Evolutionary conservation across 2,329 filamentous ascomycete species (phyloP).

Genomic region (Colletotrichum tropicicola): DNA sequence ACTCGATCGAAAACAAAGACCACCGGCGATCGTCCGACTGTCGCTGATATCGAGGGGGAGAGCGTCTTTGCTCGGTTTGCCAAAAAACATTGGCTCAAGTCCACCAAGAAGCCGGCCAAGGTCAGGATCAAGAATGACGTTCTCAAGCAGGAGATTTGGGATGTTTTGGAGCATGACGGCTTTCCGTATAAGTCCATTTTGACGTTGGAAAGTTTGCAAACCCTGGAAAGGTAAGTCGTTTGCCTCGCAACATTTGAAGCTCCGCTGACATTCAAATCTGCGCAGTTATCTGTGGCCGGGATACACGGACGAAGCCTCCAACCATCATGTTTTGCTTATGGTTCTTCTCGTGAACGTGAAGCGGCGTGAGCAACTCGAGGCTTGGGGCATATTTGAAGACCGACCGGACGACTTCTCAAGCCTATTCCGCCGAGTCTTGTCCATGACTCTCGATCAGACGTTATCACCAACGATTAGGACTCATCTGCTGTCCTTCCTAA

Average conservation of each 20-base stretch:
- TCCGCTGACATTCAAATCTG: constrained; percentile 35
- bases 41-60: constrained; percentile 76
- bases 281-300: constrained; percentile 91
- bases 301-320: constrained; percentile 87
- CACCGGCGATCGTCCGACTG: constrained; percentile 64
- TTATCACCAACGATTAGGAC: constrained; percentile 75
- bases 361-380: constrained; percentile 83
- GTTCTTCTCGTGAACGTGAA: constrained; percentile 89
- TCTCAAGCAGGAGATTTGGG: constrained; percentile 89
- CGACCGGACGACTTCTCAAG: constrained; percentile 84
- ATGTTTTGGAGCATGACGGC: constrained; percentile 81
- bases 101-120: constrained; percentile 64
- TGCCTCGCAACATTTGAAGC: background rate
- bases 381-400: constrained; percentile 88
- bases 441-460: constrained; percentile 80
- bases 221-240: constrained; percentile 76
- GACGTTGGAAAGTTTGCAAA: constrained; percentile 88
- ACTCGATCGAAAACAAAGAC: constrained; percentile 48
- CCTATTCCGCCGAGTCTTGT: constrained; percentile 89
- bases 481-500: constrained; percentile 89
- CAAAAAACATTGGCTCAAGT: constrained; percentile 83
- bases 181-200: constrained; percentile 83
- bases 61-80: constrained; percentile 80
- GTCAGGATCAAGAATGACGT: constrained; percentile 84
- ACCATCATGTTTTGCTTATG: constrained; percentile 90